These are phyloP conservation scores for Lolium rigidum DNA, from an alignment of 176 grass and related monocot genomes.

Conservation along the genomic window DNA sequence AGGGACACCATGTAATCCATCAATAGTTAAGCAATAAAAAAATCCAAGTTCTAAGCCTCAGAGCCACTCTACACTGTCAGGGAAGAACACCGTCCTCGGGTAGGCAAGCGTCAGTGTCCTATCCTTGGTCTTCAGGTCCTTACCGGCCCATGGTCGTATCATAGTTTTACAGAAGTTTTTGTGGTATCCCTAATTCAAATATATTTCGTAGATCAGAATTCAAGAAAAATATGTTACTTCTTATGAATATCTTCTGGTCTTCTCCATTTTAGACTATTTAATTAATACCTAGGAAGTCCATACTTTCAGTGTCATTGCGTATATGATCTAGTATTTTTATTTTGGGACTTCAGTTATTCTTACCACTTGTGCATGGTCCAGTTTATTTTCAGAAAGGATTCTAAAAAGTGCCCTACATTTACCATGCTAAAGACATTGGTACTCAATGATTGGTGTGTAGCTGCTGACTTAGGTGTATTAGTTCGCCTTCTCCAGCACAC, in stretches of 20 bases:
- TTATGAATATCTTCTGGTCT: background rate
- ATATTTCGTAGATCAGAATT: background rate
- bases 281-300: background rate
- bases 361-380: background rate
- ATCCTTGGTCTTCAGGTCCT: background rate
- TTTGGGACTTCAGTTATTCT: background rate
- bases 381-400: conserved; percentile 29
- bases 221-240: background rate
- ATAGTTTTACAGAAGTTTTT: background rate
- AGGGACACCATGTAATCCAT: background rate
- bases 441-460: conserved; percentile 11
- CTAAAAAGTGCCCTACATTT: background rate
- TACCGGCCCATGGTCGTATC: background rate
- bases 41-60: background rate
- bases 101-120: background rate
- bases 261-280: background rate
- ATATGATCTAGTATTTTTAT: background rate
- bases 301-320: conserved; percentile 6
- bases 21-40: background rate
- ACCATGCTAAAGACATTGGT: background rate
- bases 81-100: background rate
- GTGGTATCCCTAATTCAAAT: too few relatives aligned
- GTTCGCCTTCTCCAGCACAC: conserved; percentile 10
- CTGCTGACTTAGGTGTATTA: background rate
- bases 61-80: background rate